These are phyloP conservation scores for Podospora comata DNA, from an alignment of 495 filamentous ascomycete genomes.

Conservation along the genomic window DNA sequence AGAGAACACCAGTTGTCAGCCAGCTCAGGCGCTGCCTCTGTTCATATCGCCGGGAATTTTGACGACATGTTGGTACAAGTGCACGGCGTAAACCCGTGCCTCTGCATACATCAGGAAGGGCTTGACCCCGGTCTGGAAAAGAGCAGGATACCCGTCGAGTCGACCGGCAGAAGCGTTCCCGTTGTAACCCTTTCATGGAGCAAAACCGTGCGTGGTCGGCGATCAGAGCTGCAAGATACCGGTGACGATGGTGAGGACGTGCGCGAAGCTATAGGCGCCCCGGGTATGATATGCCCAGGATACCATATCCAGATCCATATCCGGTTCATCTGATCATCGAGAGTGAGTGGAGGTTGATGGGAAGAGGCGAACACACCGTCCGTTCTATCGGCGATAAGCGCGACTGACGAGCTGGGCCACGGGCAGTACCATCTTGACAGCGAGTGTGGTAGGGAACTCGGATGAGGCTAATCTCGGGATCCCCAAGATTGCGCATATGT, in stretches of 20 bases:
- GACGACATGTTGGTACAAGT: too few relatives aligned
- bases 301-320: slow-evolving; percentile 1
- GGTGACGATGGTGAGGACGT: not conserved
- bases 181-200: slow-evolving; percentile 1
- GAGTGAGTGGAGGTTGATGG: not conserved
- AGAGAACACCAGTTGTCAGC: not conserved
- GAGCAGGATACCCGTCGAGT: not conserved
- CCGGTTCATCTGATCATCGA: slow-evolving; percentile 19
- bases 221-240: not conserved
- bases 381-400: slow-evolving; percentile 21
- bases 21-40: not conserved
- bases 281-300: not conserved
- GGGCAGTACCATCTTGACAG: slow-evolving; percentile 23
- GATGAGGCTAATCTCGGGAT: slow-evolving; percentile 30
- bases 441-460: slow-evolving; percentile 20
- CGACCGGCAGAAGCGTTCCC: slow-evolving; percentile 4
- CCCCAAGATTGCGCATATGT: slow-evolving; percentile 45
- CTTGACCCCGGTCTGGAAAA: not conserved
- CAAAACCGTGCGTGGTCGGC: not conserved
- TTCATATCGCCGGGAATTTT: not conserved
- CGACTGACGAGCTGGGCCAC: slow-evolving; percentile 26
- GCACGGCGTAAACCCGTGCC: not conserved
- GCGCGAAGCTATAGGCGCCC: not conserved
- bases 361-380: slow-evolving; percentile 7
- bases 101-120: not conserved